Base-by-base conservation (phyloP, 148 eudicot genomes). In the Cornus florida region DNA sequence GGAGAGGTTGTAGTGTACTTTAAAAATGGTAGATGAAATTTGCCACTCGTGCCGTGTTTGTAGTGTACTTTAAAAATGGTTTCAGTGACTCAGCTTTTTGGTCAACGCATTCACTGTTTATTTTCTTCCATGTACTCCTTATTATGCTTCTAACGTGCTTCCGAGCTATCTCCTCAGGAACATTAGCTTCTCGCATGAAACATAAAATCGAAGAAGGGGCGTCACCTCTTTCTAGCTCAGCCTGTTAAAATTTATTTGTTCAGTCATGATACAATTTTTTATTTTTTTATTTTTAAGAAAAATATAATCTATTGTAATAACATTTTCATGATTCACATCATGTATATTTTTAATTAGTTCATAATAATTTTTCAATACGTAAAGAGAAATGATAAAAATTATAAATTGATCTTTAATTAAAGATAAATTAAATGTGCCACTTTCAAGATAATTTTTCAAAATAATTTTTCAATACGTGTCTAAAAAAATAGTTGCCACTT, bases 211-310 rank as follows among this genome's bases (percentile, higher is more conserved):
- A 90, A 5, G 89, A 84, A 0, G 88, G 83, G 19, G 86, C 81
- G 67, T 88, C 92, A 0, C 91, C 90, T 78, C 92, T 82, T 64
- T 82, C 83, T 14, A 81, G 46, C 46, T 90, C 92, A 2, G 82
- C 90, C 92, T 89, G 70, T 79, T 57, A 14, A 67, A 39, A 12
- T 24, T 10, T 6, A 60, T 31, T 19, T 62, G 13, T 5, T 57
- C 64, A 57, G 14, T 57, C 5, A 17, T 57, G 5, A 35, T 35
- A 35, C 38, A 2, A 35, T 35, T 35, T 35, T 35, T 35, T 35
- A 35, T 35, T 35, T 35, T 33, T 35, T 35, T 35, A 35, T 35
- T 2, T 3, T 9, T 48, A 48, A 9, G 6, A 50, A 2, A 35
- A 35, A 35, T 35, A 35, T 35, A 35, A 2, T 35, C 38, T 35